Percentiles rank a stretch among this genome's conserved stretches.
These are phyloP conservation scores for Reutealis trisperma DNA, from an alignment of 345 rosid genomes.

Conservation along the genomic window DNA sequence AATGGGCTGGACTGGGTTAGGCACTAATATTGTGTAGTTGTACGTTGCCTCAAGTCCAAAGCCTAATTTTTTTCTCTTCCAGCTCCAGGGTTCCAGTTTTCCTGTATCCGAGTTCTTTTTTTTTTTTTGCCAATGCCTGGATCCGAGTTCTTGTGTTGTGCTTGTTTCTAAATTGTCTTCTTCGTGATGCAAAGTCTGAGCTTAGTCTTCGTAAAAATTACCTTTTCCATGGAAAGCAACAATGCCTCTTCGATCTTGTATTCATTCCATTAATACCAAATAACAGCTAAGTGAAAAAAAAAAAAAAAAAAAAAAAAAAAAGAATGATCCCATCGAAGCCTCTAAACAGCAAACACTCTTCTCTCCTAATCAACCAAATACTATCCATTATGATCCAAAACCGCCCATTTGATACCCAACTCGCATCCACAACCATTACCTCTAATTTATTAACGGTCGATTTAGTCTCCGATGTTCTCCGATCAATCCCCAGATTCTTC, in stretches of 20 bases:
- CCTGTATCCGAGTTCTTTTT: no score
- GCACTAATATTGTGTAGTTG: no score
- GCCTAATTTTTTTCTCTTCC: no score
- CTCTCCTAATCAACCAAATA: conserved; percentile 16
- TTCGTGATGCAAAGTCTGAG: no score
- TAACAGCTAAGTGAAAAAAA: no score
- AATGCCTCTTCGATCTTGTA: not conserved
- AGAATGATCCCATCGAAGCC: conserved; percentile 11
- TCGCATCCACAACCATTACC: conserved; percentile 43
- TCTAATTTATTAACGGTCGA: conserved; percentile 34
- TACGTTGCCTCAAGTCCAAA: no score
- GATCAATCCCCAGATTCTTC: conserved; percentile 68
- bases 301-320: not conserved
- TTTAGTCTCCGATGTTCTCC: conserved; percentile 57
- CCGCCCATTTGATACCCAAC: conserved; percentile 59
- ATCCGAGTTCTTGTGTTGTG: no score
- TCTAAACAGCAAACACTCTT: not conserved
- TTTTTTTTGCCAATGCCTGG: no score
- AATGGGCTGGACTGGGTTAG: no score
- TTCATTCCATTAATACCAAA: not conserved
- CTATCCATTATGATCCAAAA: conserved; percentile 47
- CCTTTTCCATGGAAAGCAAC: not conserved
- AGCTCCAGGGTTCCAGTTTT: no score
- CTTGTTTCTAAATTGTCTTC: no score
- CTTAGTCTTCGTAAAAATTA: no score